Base-by-base conservation (phyloP, 139 green algal species). In the Chlorella sp. region DNA sequence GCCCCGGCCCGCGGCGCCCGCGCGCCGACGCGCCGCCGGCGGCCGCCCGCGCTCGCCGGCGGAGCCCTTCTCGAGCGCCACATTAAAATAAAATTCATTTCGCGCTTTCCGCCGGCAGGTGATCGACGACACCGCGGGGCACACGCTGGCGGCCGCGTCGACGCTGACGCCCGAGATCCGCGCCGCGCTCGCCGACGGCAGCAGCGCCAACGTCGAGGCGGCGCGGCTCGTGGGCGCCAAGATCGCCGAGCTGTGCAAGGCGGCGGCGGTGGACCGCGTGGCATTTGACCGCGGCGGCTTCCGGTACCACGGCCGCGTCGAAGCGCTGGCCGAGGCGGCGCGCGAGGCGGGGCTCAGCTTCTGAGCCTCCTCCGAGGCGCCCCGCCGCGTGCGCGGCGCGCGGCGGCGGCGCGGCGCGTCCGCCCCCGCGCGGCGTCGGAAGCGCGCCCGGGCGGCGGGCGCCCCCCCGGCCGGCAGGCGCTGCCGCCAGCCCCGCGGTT, bases 271-370 rank as follows among this genome's bases (percentile, higher is more conserved):
- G n/a, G n/a, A n/a, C n/a, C 63, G 33, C 23, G 72, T 78, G 1
- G 86, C 61, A 38, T 99, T 98, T 82, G 96, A 99, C 87, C 82
- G 96, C 11, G 95, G 93, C 3, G 96, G 96, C 76, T 96, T 94
- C 79, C 71, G 89, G 8, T 99, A 99, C 88, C 95, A 99, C 76
- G 96, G 96, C 55, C 84, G 96, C 27, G 85, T 99, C 43, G 77
- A 94, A 85, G 95, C 94, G 33, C 71, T 98, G 25, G 95, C 95
- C 11, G 95, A 98, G n/a, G 94, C 84, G 53, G 93, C 93, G 5
- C 83, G 95, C 29, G 90, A 93, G 64, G 93, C 59, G 21, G 95
- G 95, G n/a, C 89, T 98, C 8, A 46, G 76, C n/a, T 98, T 98
- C 76, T 98, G 79, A 93, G 38, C 40, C 8, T 62, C 14, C 14